phyloP scores from a whole-genome alignment of 176 grass and related monocot genomes.

The Phyllostachys edulis region DNA sequence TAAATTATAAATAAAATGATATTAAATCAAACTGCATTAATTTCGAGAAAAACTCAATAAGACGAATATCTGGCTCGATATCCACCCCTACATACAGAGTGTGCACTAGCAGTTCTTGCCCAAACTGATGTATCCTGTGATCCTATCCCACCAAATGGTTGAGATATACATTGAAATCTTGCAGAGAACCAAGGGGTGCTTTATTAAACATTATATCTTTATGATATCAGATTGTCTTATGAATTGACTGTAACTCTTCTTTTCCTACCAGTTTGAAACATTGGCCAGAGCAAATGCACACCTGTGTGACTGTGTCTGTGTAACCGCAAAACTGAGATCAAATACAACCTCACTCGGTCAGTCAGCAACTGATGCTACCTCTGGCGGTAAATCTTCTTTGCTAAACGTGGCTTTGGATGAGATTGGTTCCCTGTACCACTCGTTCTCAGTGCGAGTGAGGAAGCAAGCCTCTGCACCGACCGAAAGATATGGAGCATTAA shows the following conservation, averaged over 20 bases:
- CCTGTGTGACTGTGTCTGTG: background rate
- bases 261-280: background rate
- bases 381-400: slow-evolving; percentile 48
- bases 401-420: slow-evolving; percentile 46
- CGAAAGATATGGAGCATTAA: slow-evolving; percentile 8
- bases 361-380: slow-evolving; percentile 40
- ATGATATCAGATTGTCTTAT: background rate
- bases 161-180: background rate
- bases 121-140: background rate
- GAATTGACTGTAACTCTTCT: background rate
- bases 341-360: slow-evolving; percentile 26
- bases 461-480: slow-evolving; percentile 68
- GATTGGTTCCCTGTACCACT: slow-evolving; percentile 88
- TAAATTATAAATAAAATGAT: no score
- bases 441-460: slow-evolving; percentile 71
- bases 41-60: no score
- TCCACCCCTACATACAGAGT: no score
- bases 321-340: slow-evolving; percentile 29
- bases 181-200: background rate
- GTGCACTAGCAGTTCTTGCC: background rate
- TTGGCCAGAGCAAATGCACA: background rate
- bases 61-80: no score
- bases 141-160: background rate
- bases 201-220: background rate
- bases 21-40: no score